phyloP scores from a whole-genome alignment of 805 yeast genomes.

The Candida caryicola region DNA sequence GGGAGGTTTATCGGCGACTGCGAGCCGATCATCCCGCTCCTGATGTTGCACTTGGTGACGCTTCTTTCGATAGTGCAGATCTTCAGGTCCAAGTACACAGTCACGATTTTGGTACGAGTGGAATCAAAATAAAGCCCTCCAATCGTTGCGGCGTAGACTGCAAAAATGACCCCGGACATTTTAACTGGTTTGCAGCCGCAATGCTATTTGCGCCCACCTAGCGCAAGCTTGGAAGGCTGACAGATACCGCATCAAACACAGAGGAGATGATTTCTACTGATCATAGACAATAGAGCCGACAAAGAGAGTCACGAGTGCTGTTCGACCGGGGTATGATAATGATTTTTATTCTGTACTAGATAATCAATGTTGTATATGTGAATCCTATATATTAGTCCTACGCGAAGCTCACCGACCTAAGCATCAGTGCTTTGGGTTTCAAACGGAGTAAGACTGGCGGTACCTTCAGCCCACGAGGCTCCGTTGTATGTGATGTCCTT shows the following conservation, averaged over 20 bases:
- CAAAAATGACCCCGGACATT: too few species aligned
- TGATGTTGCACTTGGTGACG: neutral
- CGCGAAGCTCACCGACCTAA: neutral
- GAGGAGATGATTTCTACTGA: too few species aligned
- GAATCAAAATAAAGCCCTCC: too few species aligned
- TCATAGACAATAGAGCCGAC: too few species aligned
- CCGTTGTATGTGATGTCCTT: conserved; percentile 73
- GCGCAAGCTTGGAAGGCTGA: too few species aligned
- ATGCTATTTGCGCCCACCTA: too few species aligned
- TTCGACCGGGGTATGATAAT: too few species aligned
- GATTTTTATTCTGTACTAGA: too few species aligned
- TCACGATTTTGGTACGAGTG: neutral
- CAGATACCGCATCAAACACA: too few species aligned
- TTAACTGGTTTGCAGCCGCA: too few species aligned
- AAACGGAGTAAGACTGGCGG: conserved; percentile 66
- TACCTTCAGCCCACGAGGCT: conserved; percentile 82
- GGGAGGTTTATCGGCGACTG: neutral
- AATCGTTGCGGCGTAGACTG: too few species aligned
- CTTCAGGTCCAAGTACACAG: neutral
- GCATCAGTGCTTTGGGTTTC: conserved; percentile 57
- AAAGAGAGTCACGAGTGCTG: too few species aligned
- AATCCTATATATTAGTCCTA: neutral
- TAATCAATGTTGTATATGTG: neutral
- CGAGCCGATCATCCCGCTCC: neutral
- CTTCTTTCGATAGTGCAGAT: neutral